Percentiles rank a stretch among this genome's conserved stretches.
phyloP scores from a whole-genome alignment of 768 basidiomycete species.

The Nidula microcarpa region DNA sequence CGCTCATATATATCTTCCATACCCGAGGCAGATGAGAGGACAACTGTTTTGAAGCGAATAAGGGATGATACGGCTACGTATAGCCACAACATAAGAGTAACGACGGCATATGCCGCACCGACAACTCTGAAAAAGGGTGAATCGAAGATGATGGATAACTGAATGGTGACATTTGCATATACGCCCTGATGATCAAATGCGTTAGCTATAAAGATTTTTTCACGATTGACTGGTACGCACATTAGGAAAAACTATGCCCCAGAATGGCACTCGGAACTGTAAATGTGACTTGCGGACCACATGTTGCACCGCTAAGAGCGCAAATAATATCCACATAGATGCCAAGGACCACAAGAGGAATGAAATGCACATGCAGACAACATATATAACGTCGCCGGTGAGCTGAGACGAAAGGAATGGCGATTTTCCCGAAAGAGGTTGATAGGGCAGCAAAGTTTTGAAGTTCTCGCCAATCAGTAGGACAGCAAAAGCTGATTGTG shows the following conservation, averaged over 20 bases:
- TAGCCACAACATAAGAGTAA: constrained; percentile 51
- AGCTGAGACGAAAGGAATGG: constrained; percentile 26
- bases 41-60: too few relatives aligned
- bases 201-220: neutral
- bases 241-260: constrained; percentile 73
- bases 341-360: constrained; percentile 62
- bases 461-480: constrained; percentile 53
- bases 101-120: constrained; percentile 51
- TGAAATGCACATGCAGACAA: constrained; percentile 41
- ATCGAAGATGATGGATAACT: constrained; percentile 44
- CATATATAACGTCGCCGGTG: constrained; percentile 34
- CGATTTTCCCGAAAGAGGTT: constrained; percentile 19
- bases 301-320: constrained; percentile 44
- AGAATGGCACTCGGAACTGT: constrained; percentile 55
- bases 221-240: constrained; percentile 19
- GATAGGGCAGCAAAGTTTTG: constrained; percentile 27
- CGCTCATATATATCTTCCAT: too few relatives aligned
- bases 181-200: constrained; percentile 29
- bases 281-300: constrained; percentile 36
- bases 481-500: constrained; percentile 60
- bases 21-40: too few relatives aligned
- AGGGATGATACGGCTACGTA: constrained; percentile 42
- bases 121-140: constrained; percentile 53
- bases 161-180: constrained; percentile 61
- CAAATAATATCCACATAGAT: constrained; percentile 60